Conservation (phyloP, 345 rosid species). For the Salix dunnii region DNA sequence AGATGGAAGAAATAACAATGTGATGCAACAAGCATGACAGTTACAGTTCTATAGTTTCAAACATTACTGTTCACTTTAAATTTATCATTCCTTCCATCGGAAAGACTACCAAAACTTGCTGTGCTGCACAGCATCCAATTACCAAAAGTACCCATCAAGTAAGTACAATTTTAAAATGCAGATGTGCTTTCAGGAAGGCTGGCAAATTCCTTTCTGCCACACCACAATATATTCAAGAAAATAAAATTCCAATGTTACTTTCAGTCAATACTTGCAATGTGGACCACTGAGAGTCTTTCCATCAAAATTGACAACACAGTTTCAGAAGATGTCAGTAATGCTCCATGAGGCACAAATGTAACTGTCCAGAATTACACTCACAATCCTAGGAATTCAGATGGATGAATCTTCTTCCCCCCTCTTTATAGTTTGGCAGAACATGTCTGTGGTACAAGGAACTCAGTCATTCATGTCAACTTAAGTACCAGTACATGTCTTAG, state of each 20-base stretch:
- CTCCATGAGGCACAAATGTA: neutral
- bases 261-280: neutral
- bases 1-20: slow-evolving; percentile 8
- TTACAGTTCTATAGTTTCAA: neutral
- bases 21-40: neutral
- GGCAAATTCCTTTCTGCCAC: neutral
- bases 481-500: neutral
- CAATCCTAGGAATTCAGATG: neutral
- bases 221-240: neutral
- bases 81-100: neutral
- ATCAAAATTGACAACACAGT: neutral
- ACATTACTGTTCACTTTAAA: neutral
- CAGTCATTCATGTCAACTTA: neutral
- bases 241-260: neutral
- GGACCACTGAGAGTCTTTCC: neutral
- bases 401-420: neutral
- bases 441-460: neutral
- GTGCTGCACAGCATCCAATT: neutral
- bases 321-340: neutral
- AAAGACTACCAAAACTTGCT: neutral
- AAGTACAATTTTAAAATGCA: neutral
- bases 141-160: neutral
- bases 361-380: neutral
- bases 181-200: neutral
- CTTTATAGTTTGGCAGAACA: neutral